Evolutionary conservation across 176 grass and related monocot species (phyloP).

Genomic region (Eremochloa ophiuroides): DNA sequence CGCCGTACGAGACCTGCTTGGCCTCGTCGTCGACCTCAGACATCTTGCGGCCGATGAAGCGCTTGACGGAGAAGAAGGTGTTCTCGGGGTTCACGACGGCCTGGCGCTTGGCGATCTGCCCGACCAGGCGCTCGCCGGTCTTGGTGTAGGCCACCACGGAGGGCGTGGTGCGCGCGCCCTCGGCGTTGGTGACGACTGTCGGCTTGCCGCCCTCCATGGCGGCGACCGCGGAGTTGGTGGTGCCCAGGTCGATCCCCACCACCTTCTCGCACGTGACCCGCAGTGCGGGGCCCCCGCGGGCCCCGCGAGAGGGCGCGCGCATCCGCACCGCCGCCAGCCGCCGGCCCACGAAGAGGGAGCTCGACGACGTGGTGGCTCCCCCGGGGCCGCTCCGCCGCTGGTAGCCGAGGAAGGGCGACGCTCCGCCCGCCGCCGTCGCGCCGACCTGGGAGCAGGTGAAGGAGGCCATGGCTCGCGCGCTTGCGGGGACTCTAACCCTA

Average conservation of each 20-base stretch:
- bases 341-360: slow-evolving; percentile 55
- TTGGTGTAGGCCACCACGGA: slow-evolving; percentile 96
- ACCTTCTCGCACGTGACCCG: slow-evolving; percentile 94
- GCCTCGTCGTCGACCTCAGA: slow-evolving; percentile 91
- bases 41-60: slow-evolving; percentile 99
- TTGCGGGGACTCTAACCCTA: slow-evolving; percentile 25
- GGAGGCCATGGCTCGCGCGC: slow-evolving; percentile 31
- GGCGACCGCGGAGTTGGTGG: slow-evolving; percentile 94
- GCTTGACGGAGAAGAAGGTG: slow-evolving; percentile 98
- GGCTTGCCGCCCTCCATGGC: slow-evolving; percentile 99
- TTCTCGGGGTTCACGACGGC: slow-evolving; percentile 98
- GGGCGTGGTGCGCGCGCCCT: slow-evolving; percentile 89
- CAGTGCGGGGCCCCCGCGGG: slow-evolving; percentile 37
- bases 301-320: slow-evolving; percentile 18
- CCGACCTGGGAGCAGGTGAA: slow-evolving; percentile 47
- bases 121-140: slow-evolving; percentile 73
- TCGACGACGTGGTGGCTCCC: slow-evolving; percentile 26
- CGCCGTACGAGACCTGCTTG: slow-evolving; percentile 87
- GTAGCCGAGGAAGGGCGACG: slow-evolving; percentile 50
- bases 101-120: slow-evolving; percentile 96
- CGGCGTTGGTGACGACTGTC: slow-evolving; percentile 93
- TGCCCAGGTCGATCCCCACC: slow-evolving; percentile 92
- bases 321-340: slow-evolving; percentile 21
- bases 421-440: slow-evolving; percentile 33
- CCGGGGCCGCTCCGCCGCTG: slow-evolving; percentile 9